Evolutionary conservation across 805 yeast genomes (phyloP).

Genomic region (Sporopachydermia lactativora): DNA sequence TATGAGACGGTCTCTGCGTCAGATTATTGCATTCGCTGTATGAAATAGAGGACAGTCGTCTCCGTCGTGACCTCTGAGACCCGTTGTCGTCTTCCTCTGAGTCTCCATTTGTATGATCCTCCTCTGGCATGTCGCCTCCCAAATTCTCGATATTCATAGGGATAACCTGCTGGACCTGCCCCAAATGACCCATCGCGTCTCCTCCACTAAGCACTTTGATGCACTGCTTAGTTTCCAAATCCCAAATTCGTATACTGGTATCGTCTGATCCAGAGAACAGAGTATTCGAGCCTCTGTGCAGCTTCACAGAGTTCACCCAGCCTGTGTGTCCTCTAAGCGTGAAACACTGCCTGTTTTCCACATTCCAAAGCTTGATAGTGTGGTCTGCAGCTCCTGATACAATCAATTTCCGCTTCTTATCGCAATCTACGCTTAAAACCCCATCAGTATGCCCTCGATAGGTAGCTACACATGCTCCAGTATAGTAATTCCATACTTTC

Average conservation of each 20-base stretch:
- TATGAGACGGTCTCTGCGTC: constrained; percentile 56
- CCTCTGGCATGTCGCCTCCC: constrained; percentile 24
- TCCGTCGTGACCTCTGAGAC: constrained; percentile 13
- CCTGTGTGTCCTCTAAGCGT: constrained; percentile 89
- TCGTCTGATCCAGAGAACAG: constrained; percentile 87
- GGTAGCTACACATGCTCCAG: constrained; percentile 89
- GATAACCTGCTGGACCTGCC: constrained; percentile 85
- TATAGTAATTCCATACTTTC: constrained; percentile 90
- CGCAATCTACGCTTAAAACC: constrained; percentile 74
- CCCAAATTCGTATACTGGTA: constrained; percentile 91
- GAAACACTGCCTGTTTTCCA: constrained; percentile 81
- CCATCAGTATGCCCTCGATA: constrained; percentile 86
- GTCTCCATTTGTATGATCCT: constrained; percentile 31
- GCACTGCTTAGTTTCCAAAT: constrained; percentile 66
- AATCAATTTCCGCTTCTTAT: constrained; percentile 50
- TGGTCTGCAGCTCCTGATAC: constrained; percentile 90
- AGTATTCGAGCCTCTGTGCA: constrained; percentile 66
- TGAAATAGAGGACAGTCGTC: constrained; percentile 6
- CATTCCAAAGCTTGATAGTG: constrained; percentile 93
- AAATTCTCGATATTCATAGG: constrained; percentile 66
- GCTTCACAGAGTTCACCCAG: constrained; percentile 82
- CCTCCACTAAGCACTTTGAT: constrained; percentile 65
- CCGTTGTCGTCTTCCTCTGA: constrained; percentile 11
- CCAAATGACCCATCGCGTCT: constrained; percentile 71
- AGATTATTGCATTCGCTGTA: constrained; percentile 1